These are phyloP conservation scores for Sporothrix pseudoabietina DNA, from an alignment of 2,329 filamentous ascomycete genomes.

Conservation along the genomic window DNA sequence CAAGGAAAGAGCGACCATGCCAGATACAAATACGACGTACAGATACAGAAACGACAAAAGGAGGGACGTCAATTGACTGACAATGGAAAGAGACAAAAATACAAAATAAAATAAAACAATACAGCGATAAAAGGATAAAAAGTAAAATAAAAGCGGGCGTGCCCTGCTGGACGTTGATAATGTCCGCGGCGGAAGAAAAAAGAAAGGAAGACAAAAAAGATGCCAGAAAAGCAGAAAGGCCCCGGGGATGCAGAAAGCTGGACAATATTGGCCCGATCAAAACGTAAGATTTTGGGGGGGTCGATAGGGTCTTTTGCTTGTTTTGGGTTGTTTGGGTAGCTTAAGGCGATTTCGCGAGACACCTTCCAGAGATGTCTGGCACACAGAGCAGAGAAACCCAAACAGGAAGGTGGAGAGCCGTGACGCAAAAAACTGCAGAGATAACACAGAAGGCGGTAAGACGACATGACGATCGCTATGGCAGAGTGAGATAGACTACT, in stretches of 20 bases:
- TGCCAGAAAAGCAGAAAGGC: background rate
- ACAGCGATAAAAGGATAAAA: conserved; percentile 1
- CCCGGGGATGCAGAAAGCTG: background rate
- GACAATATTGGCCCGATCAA: background rate
- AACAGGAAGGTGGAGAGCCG: background rate
- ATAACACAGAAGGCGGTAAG: background rate
- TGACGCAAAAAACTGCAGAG: background rate
- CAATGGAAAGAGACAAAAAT: background rate
- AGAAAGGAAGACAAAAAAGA: too few relatives aligned
- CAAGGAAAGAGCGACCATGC: background rate
- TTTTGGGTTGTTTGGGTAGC: background rate
- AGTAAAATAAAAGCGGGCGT: background rate
- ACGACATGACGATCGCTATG: too few relatives aligned
- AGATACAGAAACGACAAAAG: background rate
- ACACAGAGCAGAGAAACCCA: background rate
- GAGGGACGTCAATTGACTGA: background rate
- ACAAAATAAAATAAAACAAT: background rate
- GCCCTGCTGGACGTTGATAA: background rate
- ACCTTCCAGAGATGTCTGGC: background rate
- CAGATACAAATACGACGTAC: conserved; percentile 3
- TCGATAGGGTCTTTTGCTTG: background rate
- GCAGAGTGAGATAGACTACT: background rate
- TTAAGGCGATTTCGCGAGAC: background rate
- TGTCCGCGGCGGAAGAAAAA: background rate
- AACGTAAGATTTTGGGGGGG: conserved; percentile 13